Evolutionary conservation across 495 filamentous ascomycete genomes (phyloP).

Genomic region (Cenococcum geophilum): DNA sequence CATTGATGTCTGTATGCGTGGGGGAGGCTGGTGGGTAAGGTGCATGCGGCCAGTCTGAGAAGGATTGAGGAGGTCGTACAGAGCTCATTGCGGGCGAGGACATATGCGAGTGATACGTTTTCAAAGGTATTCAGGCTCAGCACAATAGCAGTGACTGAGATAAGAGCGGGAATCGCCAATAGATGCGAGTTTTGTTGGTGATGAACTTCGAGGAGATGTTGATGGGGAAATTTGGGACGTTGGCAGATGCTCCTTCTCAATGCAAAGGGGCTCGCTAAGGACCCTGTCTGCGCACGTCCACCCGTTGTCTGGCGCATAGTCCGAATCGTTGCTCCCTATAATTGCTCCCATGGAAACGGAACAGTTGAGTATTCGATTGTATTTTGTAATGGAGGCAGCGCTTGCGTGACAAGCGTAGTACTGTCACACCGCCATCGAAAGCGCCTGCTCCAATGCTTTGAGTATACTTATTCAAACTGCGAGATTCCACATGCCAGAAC

Average conservation of each 20-base stretch:
- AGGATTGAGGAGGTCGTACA: conserved; percentile 2
- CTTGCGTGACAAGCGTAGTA: too few species aligned
- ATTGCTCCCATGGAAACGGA: too few species aligned
- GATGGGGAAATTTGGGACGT: conserved; percentile 31
- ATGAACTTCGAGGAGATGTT: conserved; percentile 22
- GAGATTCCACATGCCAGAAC: too few species aligned
- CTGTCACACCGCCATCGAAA: too few species aligned
- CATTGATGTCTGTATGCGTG: conserved; percentile 7
- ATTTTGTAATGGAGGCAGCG: too few species aligned
- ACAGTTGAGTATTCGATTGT: too few species aligned
- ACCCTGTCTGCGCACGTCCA: conserved; percentile 5
- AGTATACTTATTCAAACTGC: too few species aligned
- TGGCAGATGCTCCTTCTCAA: conserved; percentile 27
- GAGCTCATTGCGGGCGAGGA: conserved; percentile 5
- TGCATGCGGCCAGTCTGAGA: conserved; percentile 9
- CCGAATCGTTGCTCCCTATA: neutral
- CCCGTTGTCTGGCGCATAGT: neutral
- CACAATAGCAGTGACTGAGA: neutral
- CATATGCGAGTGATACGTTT: neutral
- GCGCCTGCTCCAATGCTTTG: too few species aligned
- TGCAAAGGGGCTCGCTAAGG: conserved; percentile 33
- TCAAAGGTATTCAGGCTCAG: neutral
- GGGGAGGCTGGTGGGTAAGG: conserved; percentile 8
- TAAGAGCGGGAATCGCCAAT: neutral
- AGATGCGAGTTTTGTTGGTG: conserved; percentile 16